Evolutionary conservation across 78 protist genomes (phyloP), one percentile per base, ranked within the genome.

Genomic region (Dictyostelium brefeldianum): DNA sequence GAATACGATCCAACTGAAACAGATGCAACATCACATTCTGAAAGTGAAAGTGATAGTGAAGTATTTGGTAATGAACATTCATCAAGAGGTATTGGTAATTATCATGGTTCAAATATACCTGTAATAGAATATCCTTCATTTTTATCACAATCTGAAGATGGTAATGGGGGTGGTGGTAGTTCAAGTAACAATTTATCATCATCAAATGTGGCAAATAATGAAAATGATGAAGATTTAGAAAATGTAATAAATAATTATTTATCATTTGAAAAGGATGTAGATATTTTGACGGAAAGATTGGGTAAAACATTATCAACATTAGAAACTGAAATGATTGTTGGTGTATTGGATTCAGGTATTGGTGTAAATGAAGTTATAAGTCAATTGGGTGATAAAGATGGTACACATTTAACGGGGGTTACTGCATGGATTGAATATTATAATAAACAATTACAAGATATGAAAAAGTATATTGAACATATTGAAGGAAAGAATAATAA

Each of bases 391-490:
- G 93, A 87, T 46, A 77, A 78, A 22, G 93, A 87, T 48, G 75
- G 80, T 36, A 87, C 83, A 8, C 93, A 87, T 77, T 74, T 87
- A 22, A 87, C 93, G 15, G 93, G 93, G 51, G 93, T 87, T 0
- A 87, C 93, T 0, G 93, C 93, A 29, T 87, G 93, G 93, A 87
- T 87, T 20, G 93, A 87, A 53, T 87, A 87, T 54, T 87, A 87
- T 54, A 87, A 87, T 65, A 77, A 87, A 29, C 83, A 77, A 62
- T 47, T 87, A 31, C 95, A 90, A 31, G 82, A 90, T 41, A 90
- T 90, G 95, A 90, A 81, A 73, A 80, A 74, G n/a, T 90, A 90
- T 78, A 90, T 90, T 46, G 95, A 90, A 54, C 95, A 90, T n/a
- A 90, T 90, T 29, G 95, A 90, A 31, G 50, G 62, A 22, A 80